Percentiles rank a stretch among this genome's conserved stretches.
phyloP scores from a whole-genome alignment of 345 rosid genomes.

The Eutrema heterophyllum region DNA sequence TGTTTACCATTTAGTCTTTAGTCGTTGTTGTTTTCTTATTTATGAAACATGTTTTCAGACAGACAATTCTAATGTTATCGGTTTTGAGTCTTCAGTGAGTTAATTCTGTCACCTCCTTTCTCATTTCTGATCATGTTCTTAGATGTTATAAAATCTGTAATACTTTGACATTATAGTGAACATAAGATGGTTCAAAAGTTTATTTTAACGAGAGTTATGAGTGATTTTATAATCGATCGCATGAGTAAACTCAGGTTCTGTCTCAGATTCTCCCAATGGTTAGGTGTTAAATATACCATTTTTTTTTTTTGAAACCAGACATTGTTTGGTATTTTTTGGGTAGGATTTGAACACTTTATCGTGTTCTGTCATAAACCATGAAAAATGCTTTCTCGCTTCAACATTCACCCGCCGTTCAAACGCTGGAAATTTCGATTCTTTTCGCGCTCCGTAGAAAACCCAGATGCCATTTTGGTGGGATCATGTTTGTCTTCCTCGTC shows the following conservation, averaged over 20 bases:
- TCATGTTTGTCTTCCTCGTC: conserved; percentile 1
- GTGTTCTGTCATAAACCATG: conserved; percentile 2
- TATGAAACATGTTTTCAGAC: conserved; percentile 18
- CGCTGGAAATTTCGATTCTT: conserved; percentile 17
- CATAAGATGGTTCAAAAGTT: background rate
- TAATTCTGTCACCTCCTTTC: background rate
- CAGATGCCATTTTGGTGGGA: conserved; percentile 21
- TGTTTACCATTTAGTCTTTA: conserved; percentile 8
- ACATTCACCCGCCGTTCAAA: conserved; percentile 18
- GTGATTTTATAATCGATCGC: background rate
- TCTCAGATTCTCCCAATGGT: background rate
- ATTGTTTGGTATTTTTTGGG: background rate
- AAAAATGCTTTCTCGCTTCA: conserved; percentile 16
- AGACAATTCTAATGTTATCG: background rate
- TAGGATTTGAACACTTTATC: background rate
- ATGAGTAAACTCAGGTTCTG: background rate
- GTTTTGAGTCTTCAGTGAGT: conserved; percentile 6
- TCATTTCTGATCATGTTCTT: background rate
- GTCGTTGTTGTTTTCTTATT: conserved; percentile 14
- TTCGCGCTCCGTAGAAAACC: conserved; percentile 12
- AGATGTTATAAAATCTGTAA: background rate
- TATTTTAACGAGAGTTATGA: background rate
- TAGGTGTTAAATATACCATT: background rate
- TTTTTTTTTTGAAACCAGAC: background rate
- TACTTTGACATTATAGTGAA: background rate